phyloP scores from a whole-genome alignment of 2,329 filamentous ascomycete species.

The Colletotrichum siamense region DNA sequence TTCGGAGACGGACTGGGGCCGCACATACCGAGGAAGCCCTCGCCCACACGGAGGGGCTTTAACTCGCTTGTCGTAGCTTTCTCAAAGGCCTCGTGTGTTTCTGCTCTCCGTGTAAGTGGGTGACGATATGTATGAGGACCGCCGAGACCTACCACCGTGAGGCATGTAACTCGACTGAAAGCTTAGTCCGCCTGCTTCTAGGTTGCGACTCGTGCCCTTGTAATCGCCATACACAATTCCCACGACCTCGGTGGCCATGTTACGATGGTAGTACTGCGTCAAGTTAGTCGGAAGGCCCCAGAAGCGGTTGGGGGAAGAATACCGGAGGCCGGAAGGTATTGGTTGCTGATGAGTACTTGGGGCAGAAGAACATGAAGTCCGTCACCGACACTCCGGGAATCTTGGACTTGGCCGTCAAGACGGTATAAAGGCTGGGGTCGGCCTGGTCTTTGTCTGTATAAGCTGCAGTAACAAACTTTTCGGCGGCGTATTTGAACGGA shows the following conservation, averaged over 20 bases:
- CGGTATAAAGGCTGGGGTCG: slow-evolving; percentile 66
- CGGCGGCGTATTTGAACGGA: slow-evolving; percentile 55
- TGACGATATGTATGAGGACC: slow-evolving; percentile 1
- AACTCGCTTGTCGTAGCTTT: slow-evolving; percentile 25
- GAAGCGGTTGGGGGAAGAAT: background rate
- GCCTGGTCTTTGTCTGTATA: slow-evolving; percentile 65
- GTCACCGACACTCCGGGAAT: slow-evolving; percentile 58
- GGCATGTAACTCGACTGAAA: slow-evolving; percentile 34
- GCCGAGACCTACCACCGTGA: slow-evolving; percentile 25
- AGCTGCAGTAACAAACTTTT: slow-evolving; percentile 62
- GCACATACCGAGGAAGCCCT: slow-evolving; percentile 26
- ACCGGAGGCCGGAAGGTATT: slow-evolving; percentile 61
- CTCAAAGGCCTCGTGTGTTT: slow-evolving; percentile 28
- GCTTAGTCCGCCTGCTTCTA: slow-evolving; percentile 33
- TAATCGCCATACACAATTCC: slow-evolving; percentile 43
- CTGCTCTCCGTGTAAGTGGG: background rate
- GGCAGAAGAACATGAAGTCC: slow-evolving; percentile 69
- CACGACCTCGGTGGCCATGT: slow-evolving; percentile 57
- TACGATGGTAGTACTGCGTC: slow-evolving; percentile 59
- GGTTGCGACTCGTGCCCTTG: slow-evolving; percentile 29
- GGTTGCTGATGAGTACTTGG: slow-evolving; percentile 64
- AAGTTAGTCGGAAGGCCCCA: background rate
- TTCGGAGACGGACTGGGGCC: slow-evolving; percentile 18
- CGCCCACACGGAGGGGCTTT: slow-evolving; percentile 24
- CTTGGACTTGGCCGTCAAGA: slow-evolving; percentile 62